Base-by-base conservation (phyloP, 306 rosid genomes). In the Astragalus membranaceus region DNA sequence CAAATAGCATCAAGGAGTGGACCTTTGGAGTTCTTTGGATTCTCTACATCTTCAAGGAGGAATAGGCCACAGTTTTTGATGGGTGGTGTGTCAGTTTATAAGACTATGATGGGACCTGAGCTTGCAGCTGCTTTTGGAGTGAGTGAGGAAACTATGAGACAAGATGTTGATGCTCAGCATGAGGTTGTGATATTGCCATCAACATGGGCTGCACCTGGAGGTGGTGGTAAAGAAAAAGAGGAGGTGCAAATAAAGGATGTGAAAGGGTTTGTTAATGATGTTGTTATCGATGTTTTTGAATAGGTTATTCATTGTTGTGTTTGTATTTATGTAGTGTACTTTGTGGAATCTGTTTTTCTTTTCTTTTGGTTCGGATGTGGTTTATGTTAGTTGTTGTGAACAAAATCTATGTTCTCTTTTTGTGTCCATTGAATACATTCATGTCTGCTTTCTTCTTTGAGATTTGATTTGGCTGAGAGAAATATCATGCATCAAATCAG, bases 1-100 rank as follows among this genome's bases (percentile, higher is more conserved):
- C 98, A 94, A 66, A 84, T 94, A 33, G 96, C 98, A 20, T 90
- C 98, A 0, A 74, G 92, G 47, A 72, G 48, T 0, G 95, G 92
- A 0, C 76, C 95, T 0, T 36, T 94, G 0, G 97, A 84, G 86
- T 91, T 94, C 74, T 80, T 94, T 43, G 98, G 98, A 35, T 94
- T 94, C 88, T 77, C 96, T 1, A 91, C 92, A 0, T 88, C 96
- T 0, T 86, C 97, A 0, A 61, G 66, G 3, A 77, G 15, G 84
- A 90, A 79, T 70, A 75, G 63, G 43, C 97, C 98, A 2, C 90
- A 74, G 77, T 90, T 94, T 72, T 76, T 94, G 66, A 96, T 58
- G 0, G 98, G 98, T 12, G 69, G 86, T 11, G 69, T 20, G 48
- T 94, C 97, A 26, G 9, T 88, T 52, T 17, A 87, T 0, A 68